Percentiles rank a stretch among this genome's conserved stretches.
Conservation (phyloP, 345 rosid species). For the Syzygium aromaticum region DNA sequence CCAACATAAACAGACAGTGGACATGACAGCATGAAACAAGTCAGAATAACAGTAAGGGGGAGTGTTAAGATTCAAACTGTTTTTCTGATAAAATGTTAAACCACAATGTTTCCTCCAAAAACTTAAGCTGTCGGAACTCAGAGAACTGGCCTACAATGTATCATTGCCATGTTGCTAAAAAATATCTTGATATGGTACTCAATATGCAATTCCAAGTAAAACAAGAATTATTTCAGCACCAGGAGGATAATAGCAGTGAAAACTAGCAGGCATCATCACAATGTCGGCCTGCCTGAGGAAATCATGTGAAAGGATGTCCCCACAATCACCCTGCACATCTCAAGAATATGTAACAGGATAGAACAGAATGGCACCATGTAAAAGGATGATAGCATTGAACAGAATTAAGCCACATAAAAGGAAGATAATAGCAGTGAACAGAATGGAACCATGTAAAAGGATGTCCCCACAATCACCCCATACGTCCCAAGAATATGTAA, state of each 20-base stretch:
- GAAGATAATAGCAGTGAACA: not conserved
- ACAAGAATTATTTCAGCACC: not conserved
- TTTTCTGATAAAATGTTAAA: not conserved
- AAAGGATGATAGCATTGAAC: not conserved
- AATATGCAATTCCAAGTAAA: not conserved
- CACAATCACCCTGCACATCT: not conserved
- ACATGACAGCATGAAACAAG: not conserved
- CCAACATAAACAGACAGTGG: not conserved
- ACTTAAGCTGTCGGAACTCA: not conserved
- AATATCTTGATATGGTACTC: not conserved
- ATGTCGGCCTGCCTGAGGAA: not conserved
- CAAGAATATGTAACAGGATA: not conserved
- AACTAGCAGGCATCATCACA: not conserved
- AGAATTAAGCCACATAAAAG: not conserved
- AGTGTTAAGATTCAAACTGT: not conserved
- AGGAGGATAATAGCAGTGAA: not conserved
- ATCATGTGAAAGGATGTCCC: not conserved
- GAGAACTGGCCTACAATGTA: not conserved
- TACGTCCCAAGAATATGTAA: not conserved
- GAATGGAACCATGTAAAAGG: not conserved
- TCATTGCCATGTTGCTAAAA: not conserved
- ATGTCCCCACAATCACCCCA: not conserved
- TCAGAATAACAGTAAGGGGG: not conserved
- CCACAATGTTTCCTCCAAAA: not conserved
- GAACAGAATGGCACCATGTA: not conserved